Percentiles rank a stretch among this genome's conserved stretches.
Evolutionary conservation across 768 basidiomycete genomes (phyloP).

Genomic region (Naganishia vishniacii): DNA sequence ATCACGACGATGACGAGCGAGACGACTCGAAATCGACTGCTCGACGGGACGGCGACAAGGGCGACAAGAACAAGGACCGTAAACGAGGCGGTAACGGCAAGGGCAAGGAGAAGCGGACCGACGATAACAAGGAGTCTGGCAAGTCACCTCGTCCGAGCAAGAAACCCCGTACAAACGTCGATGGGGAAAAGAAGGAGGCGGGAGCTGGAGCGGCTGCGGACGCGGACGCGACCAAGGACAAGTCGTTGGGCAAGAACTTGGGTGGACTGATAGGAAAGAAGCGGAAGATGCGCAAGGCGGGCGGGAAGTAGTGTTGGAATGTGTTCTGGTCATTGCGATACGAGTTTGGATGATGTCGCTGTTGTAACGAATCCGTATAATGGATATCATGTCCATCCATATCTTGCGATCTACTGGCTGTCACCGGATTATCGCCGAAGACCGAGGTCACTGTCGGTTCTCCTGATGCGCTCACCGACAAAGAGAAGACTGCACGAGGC

Average conservation of each 20-base stretch:
- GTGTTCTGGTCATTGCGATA: too few species aligned
- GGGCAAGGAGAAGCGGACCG: constrained; percentile 31
- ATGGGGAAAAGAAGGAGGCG: constrained; percentile 47
- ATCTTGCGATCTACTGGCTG: too few species aligned
- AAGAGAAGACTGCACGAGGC: too few species aligned
- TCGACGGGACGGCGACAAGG: too few species aligned
- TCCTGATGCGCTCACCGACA: too few species aligned
- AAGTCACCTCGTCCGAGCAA: constrained; percentile 19
- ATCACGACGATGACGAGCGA: constrained; percentile 34
- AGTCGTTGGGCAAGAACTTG: constrained; percentile 46
- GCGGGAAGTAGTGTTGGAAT: constrained; percentile 24
- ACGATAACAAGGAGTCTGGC: constrained; percentile 31
- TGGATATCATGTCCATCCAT: too few species aligned
- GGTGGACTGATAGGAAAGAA: constrained; percentile 76
- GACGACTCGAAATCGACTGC: constrained; percentile 30
- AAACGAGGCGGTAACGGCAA: constrained; percentile 23
- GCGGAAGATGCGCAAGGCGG: constrained; percentile 61
- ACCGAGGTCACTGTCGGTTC: too few species aligned
- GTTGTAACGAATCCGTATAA: too few species aligned
- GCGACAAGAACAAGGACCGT: constrained; percentile 13
- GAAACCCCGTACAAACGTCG: neutral
- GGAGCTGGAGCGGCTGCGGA: constrained; percentile 33
- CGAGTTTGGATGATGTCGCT: too few species aligned
- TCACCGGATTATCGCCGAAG: too few species aligned
- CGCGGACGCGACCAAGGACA: constrained; percentile 28